These are phyloP conservation scores for Trichoderma endophyticum DNA, from an alignment of 2,329 filamentous ascomycete genomes.

Conservation along the genomic window DNA sequence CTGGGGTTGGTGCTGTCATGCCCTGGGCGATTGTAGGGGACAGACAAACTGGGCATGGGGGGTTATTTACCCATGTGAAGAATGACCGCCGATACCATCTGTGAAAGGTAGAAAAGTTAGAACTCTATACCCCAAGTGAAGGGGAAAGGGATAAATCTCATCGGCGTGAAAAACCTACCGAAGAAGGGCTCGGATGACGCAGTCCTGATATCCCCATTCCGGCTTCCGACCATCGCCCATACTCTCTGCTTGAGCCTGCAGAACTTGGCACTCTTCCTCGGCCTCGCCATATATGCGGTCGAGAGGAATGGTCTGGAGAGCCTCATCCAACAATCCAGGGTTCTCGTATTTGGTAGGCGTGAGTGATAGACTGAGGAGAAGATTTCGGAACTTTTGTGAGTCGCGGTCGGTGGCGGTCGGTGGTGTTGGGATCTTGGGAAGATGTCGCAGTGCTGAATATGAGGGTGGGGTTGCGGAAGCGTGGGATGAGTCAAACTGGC, in stretches of 20 bases:
- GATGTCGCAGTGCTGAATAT: constrained; percentile 48
- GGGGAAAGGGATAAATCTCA: constrained; percentile 19
- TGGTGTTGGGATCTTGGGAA: constrained; percentile 64
- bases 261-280: constrained; percentile 86
- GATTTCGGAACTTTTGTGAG: constrained; percentile 73
- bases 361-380: constrained; percentile 78
- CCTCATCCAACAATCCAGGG: constrained; percentile 88
- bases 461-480: constrained; percentile 43
- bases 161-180: constrained; percentile 51
- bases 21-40: constrained; percentile 80
- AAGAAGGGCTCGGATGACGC: constrained; percentile 82
- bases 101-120: constrained; percentile 21
- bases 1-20: constrained; percentile 78
- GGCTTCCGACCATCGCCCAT: constrained; percentile 76
- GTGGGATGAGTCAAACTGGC: constrained; percentile 48
- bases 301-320: constrained; percentile 78
- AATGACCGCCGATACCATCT: constrained; percentile 92
- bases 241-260: constrained; percentile 83
- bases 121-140: background rate
- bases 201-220: constrained; percentile 97
- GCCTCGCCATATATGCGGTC: constrained; percentile 91
- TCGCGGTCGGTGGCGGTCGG: constrained; percentile 63
- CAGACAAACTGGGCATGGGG: constrained; percentile 75
- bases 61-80: constrained; percentile 97
- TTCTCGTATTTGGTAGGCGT: constrained; percentile 96